Base-by-base conservation (phyloP, 139 green algal species). In the Tetraselmis chui region DNA sequence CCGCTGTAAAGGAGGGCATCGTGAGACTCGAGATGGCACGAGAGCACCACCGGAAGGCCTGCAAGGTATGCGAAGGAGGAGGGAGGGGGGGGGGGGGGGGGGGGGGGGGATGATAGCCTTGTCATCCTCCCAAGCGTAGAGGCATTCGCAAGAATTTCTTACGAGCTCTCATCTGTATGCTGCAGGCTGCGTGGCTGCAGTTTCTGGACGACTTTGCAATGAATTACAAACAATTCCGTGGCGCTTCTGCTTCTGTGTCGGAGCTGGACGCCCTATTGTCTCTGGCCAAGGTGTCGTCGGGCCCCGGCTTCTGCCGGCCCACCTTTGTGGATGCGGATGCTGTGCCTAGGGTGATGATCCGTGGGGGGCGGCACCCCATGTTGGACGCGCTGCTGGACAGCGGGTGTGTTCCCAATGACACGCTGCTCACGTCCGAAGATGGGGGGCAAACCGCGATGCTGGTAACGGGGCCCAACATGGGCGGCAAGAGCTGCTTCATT, bases 401-500 rank as follows among this genome's bases (percentile, higher is more conserved):
- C 28, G 86, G 84, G 23, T 86, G 89, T 2, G 91, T 96, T 74
- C 88, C 91, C n/a, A 97, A 97, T 78, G 88, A 93, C 67, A 87
- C 81, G 5, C 28, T 23, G 31, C 32, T 82, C 26, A 58, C 26
- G 32, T 25, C 26, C 26, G 78, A 28, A 26, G 18, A 18, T 2
- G 25, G 59, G 23, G 11, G 76, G 31, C 59, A 59, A 76, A 1
- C 76, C 58, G 24, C 59, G 78, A 30, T 90, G 82, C 79, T 96
- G 23, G 82, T 96, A 45, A 96, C 91, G 0, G 94, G 94, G 0
- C 95, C 95, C 27, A 98, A 98, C 91, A 98, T 98, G 95, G 95
- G 91, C 31, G 95, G 94, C 85, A 97, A 97, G 90, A 89, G 78
- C 29, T 92, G 89, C 83, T 92, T 91, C 83, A 91, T 92, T 23